Percentiles rank a stretch among this genome's conserved stretches.
Conservation (phyloP, 176 grass and related monocot species). For the Musa schizocarpa region DNA sequence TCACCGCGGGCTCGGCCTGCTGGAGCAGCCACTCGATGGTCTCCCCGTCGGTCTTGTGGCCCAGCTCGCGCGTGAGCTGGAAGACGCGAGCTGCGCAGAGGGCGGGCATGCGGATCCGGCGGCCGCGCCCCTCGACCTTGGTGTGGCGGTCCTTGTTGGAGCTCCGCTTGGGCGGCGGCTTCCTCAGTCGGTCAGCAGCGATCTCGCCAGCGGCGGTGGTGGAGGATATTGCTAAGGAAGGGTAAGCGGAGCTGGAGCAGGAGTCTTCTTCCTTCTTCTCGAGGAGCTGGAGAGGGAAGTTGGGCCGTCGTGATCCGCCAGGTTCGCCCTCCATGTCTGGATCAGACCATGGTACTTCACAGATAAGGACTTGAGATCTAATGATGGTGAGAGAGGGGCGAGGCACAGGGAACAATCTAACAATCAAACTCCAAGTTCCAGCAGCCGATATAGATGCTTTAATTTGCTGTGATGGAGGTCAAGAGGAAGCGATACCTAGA, state of each 20-base stretch:
- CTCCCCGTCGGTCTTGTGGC: slow-evolving; percentile 30
- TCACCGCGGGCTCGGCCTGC: slow-evolving; percentile 27
- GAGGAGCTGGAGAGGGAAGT: slow-evolving; percentile 26
- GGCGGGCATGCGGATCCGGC: slow-evolving; percentile 29
- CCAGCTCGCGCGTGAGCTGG: slow-evolving; percentile 28
- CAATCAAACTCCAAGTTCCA: too few species aligned
- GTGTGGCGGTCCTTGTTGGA: slow-evolving; percentile 30
- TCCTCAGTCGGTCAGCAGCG: background rate
- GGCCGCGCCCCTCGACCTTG: slow-evolving; percentile 29
- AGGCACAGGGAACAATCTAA: background rate
- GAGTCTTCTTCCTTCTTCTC: slow-evolving; percentile 28
- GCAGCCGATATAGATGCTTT: too few species aligned
- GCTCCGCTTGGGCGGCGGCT: slow-evolving; percentile 20
- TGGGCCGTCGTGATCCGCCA: slow-evolving; percentile 9
- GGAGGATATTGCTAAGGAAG: slow-evolving; percentile 24
- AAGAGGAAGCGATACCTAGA: background rate
- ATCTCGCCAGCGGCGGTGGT: background rate
- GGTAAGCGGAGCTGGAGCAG: slow-evolving; percentile 17
- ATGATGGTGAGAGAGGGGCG: background rate
- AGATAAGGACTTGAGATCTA: background rate
- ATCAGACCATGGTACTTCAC: slow-evolving; percentile 3
- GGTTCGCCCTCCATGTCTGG: slow-evolving; percentile 12
- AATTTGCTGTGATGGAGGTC: too few species aligned
- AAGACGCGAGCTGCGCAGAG: slow-evolving; percentile 26
- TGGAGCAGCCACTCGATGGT: slow-evolving; percentile 32